These are phyloP conservation scores for Dryas integrifolia DNA, from an alignment of 331 rosid genomes.

Conservation along the genomic window DNA sequence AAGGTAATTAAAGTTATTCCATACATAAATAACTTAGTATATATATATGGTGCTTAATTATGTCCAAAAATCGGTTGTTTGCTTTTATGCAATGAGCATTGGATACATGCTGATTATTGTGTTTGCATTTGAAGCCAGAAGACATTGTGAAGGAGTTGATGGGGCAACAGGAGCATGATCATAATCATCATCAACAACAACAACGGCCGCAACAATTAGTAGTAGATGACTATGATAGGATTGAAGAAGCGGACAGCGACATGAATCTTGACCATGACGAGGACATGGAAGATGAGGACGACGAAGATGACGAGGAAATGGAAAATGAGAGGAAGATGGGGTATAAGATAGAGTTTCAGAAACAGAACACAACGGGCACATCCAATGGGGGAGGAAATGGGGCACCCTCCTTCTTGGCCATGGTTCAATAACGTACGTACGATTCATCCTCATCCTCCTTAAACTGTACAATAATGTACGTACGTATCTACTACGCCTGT, in stretches of 20 bases:
- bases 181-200: neutral
- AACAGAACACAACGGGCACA: slow-evolving; percentile 26
- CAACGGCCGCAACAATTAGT: slow-evolving; percentile 16
- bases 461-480: slow-evolving; percentile 29
- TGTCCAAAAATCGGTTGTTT: too few species aligned
- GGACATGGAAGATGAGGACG: slow-evolving; percentile 30
- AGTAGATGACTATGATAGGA: slow-evolving; percentile 30
- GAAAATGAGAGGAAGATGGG: slow-evolving; percentile 24
- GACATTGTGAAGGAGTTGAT: slow-evolving; percentile 53
- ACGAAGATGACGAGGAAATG: slow-evolving; percentile 26
- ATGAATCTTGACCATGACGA: slow-evolving; percentile 22
- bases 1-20: slow-evolving; percentile 36
- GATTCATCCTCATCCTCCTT: neutral
- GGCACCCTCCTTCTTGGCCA: slow-evolving; percentile 37
- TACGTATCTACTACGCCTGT: slow-evolving; percentile 20
- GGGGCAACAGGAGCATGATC: slow-evolving; percentile 27
- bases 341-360: slow-evolving; percentile 42
- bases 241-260: slow-evolving; percentile 32
- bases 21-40: neutral
- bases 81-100: neutral
- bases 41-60: too few species aligned
- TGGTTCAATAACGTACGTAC: slow-evolving; percentile 33
- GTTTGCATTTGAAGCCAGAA: slow-evolving; percentile 53
- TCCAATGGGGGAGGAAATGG: slow-evolving; percentile 38
- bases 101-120: slow-evolving; percentile 29